Conservation (phyloP, 352 stramenopile genomes). For the Paralagenidium karlingii region DNA sequence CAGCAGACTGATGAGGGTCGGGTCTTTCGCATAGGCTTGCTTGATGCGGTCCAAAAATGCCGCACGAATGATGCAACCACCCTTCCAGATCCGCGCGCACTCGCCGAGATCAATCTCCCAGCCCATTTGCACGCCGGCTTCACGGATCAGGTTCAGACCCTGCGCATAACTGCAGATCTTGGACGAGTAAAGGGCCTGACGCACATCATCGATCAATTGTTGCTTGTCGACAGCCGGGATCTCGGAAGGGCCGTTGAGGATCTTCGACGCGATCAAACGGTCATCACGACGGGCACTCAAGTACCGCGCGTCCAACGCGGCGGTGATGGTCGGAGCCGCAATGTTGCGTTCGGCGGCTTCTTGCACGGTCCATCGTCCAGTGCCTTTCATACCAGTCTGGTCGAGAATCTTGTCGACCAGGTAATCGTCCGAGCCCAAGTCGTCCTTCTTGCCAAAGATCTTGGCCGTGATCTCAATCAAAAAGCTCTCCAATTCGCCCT, state of each 20-base stretch:
- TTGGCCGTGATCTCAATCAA: constrained; percentile 98
- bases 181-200: constrained; percentile 93
- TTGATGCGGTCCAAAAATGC: constrained; percentile 97
- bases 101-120: constrained; percentile 96
- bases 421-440: constrained; percentile 78
- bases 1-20: constrained; percentile 93
- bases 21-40: constrained; percentile 85
- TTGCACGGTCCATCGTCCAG: constrained; percentile 94
- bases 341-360: constrained; percentile 93
- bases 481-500: constrained; percentile 92
- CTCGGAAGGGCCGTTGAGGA: constrained; percentile 89
- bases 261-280: constrained; percentile 86
- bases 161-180: constrained; percentile 99
- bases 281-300: constrained; percentile 94
- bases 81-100: constrained; percentile 98
- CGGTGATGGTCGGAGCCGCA: constrained; percentile 94
- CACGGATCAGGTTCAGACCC: constrained; percentile 91
- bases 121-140: constrained; percentile 89
- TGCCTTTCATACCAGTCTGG: constrained; percentile 99
- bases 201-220: constrained; percentile 95
- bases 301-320: constrained; percentile 94
- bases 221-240: constrained; percentile 88
- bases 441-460: constrained; percentile 97
- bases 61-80: constrained; percentile 99
- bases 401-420: constrained; percentile 96